Conservation (phyloP, 306 rosid species). For the cucumber (Cucumis sativus) region Cucumber_9930_V3 NC_026657.2:9769501-9770000, state of each 20-base stretch:
- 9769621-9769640: neutral
- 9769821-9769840: conserved; percentile 70
- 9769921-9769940: neutral
- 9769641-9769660: neutral
- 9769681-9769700: neutral
- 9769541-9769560: no score
- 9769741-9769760: neutral
- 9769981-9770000: conserved; percentile 22
- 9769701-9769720: neutral
- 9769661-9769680: neutral
- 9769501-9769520: neutral
- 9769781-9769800: neutral
- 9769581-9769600: neutral
- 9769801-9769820: conserved; percentile 8
- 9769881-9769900: conserved; percentile 73
- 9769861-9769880: conserved; percentile 88
- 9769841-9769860: conserved; percentile 42
- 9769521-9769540: neutral
- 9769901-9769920: conserved; percentile 31
- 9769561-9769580: neutral
- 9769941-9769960: neutral
- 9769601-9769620: neutral
- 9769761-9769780: neutral
- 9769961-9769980: neutral
- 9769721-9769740: neutral